These are phyloP conservation scores for Citrus trifoliata DNA, from an alignment of 345 rosid genomes.

Conservation along the genomic window DNA sequence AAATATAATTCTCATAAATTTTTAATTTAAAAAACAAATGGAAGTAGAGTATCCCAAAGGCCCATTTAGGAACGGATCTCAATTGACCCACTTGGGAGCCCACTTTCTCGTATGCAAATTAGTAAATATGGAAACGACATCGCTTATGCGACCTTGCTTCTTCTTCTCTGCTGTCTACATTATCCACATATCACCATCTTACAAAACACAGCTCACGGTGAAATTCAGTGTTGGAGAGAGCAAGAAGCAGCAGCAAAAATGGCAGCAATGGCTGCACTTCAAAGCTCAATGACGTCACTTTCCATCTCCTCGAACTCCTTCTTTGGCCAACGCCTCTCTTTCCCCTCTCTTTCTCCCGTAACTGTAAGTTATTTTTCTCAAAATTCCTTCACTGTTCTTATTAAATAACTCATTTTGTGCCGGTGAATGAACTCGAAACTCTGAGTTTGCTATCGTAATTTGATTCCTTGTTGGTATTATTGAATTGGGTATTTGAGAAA, in stretches of 20 bases:
- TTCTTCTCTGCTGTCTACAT: neutral
- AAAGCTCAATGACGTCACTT: constrained; percentile 65
- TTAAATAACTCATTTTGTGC: neutral
- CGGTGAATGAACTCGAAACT: neutral
- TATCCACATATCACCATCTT: constrained; percentile 29
- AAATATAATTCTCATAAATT: neutral
- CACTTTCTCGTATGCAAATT: neutral
- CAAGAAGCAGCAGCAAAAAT: constrained; percentile 29
- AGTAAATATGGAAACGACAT: neutral
- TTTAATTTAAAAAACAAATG: neutral
- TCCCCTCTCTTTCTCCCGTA: constrained; percentile 33
- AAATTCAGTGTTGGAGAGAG: constrained; percentile 14
- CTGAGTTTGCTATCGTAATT: neutral
- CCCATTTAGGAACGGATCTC: neutral
- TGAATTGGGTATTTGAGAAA: constrained; percentile 15
- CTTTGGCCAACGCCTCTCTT: constrained; percentile 64
- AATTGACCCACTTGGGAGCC: neutral
- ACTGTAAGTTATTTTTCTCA: constrained; percentile 33
- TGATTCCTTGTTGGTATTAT: neutral
- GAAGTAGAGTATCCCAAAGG: too few relatives aligned
- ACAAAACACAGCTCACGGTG: neutral
- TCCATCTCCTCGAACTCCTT: constrained; percentile 58
- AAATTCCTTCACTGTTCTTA: neutral
- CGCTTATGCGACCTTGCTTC: neutral
- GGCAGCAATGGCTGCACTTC: constrained; percentile 80